Percentiles rank a stretch among this genome's conserved stretches.
These are phyloP conservation scores for Neofusicoccum sp. DNA, from an alignment of 2,329 filamentous ascomycete genomes.

Conservation along the genomic window DNA sequence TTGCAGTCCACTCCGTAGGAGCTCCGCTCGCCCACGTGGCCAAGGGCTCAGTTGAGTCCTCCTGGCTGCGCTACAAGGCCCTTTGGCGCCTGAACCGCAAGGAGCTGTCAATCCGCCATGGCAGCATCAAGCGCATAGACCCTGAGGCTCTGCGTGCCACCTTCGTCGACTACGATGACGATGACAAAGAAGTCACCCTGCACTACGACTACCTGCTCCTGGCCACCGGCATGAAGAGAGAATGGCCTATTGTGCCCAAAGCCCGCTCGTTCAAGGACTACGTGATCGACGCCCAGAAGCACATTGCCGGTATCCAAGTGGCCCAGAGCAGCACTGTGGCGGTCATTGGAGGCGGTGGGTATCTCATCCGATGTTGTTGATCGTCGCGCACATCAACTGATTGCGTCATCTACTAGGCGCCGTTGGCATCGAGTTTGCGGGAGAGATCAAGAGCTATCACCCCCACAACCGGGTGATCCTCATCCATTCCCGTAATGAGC, in stretches of 20 bases:
- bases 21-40: conserved; percentile 69
- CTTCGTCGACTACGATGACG: conserved; percentile 47
- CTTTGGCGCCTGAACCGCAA: conserved; percentile 64
- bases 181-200: conserved; percentile 20
- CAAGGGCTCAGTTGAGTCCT: conserved; percentile 38
- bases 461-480: conserved; percentile 68
- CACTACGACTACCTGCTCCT: conserved; percentile 75
- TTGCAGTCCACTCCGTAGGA: conserved; percentile 70
- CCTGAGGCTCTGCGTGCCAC: conserved; percentile 56
- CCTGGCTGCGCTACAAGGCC: conserved; percentile 67
- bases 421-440: conserved; percentile 79
- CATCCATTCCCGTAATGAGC: conserved; percentile 67
- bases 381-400: not conserved
- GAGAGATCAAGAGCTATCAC: conserved; percentile 68
- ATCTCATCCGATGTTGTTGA: conserved; percentile 2
- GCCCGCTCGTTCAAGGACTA: conserved; percentile 62
- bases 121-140: conserved; percentile 62
- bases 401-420: conserved; percentile 50
- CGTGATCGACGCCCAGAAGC: conserved; percentile 59
- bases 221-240: conserved; percentile 66
- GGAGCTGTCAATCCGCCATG: conserved; percentile 64
- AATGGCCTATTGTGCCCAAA: conserved; percentile 72
- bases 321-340: conserved; percentile 52
- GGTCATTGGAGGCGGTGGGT: conserved; percentile 66
- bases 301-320: conserved; percentile 45